These are phyloP conservation scores for Lentinula sp. DNA, from an alignment of 768 basidiomycete species.

Conservation along the genomic window DNA sequence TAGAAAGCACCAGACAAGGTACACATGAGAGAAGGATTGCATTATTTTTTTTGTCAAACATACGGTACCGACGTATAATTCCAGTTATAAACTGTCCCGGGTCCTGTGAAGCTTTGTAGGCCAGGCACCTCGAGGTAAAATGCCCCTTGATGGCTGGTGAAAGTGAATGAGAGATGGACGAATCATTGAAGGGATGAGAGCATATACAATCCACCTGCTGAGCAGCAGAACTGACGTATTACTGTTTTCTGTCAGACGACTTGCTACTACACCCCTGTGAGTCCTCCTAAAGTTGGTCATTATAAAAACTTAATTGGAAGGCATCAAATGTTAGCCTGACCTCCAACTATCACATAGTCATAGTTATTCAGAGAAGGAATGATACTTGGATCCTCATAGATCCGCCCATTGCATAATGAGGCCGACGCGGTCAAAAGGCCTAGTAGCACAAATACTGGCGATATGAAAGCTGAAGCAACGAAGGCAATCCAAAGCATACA, in stretches of 20 bases:
- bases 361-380: background rate
- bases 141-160: background rate
- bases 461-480: background rate
- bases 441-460: background rate
- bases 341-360: background rate
- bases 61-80: slow-evolving; percentile 14
- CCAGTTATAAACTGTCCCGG: slow-evolving; percentile 13
- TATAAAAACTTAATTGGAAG: no score
- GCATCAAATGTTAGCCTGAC: background rate
- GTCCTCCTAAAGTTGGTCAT: background rate
- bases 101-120: background rate
- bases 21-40: background rate
- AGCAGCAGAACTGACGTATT: slow-evolving; percentile 20
- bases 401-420: background rate
- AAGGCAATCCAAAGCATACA: background rate
- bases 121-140: background rate
- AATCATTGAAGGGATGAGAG: background rate
- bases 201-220: slow-evolving; percentile 3
- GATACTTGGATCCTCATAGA: background rate
- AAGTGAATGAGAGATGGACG: background rate
- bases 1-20: background rate
- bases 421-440: background rate
- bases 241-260: slow-evolving; percentile 7
- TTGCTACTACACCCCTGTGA: slow-evolving; percentile 17
- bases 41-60: background rate